Conservation (phyloP, 139 green algal genomes). For the Gonium pectorale region DNA sequence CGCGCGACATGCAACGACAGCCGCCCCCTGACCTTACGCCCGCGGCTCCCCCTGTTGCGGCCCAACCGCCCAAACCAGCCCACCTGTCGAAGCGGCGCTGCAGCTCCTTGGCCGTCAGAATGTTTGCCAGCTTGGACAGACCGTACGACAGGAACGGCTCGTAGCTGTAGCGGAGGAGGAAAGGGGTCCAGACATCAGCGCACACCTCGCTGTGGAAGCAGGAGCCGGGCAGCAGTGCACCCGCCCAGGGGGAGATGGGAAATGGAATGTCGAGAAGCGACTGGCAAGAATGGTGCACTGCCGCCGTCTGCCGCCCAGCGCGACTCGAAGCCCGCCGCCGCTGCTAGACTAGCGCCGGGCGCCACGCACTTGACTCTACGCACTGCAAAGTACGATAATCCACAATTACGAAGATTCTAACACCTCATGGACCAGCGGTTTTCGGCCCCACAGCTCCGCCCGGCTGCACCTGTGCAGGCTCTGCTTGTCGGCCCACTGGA, state of each 20-base stretch:
- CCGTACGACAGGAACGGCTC: conserved; percentile 66
- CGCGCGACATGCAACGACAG: no score
- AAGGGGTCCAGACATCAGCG: neutral
- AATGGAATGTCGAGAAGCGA: no score
- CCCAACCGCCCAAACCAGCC: no score
- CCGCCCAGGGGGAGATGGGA: no score
- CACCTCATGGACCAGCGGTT: no score
- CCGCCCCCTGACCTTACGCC: no score
- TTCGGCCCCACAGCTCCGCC: no score
- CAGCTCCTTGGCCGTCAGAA: conserved; percentile 68
- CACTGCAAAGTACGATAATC: neutral
- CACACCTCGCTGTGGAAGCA: neutral
- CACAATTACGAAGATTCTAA: no score
- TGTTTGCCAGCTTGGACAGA: conserved; percentile 74
- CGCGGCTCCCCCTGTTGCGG: no score
- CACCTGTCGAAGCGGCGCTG: conserved; percentile 66
- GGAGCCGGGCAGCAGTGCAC: neutral
- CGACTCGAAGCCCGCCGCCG: neutral
- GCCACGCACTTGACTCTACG: neutral
- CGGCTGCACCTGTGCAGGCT: neutral
- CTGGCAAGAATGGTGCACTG: neutral
- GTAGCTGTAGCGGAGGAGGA: conserved; percentile 32
- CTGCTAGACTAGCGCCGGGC: neutral
- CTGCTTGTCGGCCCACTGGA: conserved; percentile 65
- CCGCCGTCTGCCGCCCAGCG: neutral